phyloP scores from a whole-genome alignment of 2,329 filamentous ascomycete genomes.

The Sporothrix inflata region DNA sequence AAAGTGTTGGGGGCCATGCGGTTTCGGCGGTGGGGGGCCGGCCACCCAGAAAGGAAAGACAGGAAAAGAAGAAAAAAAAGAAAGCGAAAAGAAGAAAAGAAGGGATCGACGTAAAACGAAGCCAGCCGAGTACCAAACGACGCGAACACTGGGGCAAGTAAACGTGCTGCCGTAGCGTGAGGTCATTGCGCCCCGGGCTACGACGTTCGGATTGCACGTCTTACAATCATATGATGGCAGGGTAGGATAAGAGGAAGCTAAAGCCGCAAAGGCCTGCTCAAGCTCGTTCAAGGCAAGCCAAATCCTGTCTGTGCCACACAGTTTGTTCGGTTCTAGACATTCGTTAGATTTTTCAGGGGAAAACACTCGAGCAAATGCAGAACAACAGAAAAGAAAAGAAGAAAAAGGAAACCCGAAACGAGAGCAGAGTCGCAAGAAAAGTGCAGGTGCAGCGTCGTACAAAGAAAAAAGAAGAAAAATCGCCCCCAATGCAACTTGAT shows the following conservation, averaged over 20 bases:
- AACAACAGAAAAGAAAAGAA: neutral
- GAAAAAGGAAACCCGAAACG: neutral
- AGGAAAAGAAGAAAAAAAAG: neutral
- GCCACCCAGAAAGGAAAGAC: neutral
- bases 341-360: neutral
- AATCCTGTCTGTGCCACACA: conserved; percentile 11
- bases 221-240: conserved; percentile 1
- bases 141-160: conserved; percentile 3
- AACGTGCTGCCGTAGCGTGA: conserved; percentile 19
- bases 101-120: neutral
- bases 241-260: conserved; percentile 1
- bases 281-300: neutral
- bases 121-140: neutral
- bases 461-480: too few relatives aligned
- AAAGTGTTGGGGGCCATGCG: conserved; percentile 11
- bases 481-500: neutral
- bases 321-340: neutral
- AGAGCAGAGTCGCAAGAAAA: too few relatives aligned
- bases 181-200: conserved; percentile 6
- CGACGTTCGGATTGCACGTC: neutral
- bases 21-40: neutral
- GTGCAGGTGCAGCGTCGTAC: neutral
- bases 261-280: conserved; percentile 3
- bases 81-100: neutral
- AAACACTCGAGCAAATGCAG: neutral